Evolutionary conservation across 306 rosid genomes (phyloP), one percentile per base, ranked within the genome.

Genomic region (Castanea mollissima): DNA sequence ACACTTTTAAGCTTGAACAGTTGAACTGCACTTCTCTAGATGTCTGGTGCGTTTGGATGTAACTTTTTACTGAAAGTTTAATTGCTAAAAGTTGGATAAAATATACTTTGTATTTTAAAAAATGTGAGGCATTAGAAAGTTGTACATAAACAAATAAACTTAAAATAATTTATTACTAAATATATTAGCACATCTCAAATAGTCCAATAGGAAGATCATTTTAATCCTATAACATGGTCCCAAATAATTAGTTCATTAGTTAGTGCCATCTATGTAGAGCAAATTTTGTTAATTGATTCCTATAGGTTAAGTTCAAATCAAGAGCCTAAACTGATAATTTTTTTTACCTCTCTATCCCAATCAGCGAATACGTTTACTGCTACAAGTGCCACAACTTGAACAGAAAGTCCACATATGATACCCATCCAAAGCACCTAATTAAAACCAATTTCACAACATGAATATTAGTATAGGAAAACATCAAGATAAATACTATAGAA

Each of bases 361-460:
- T 87, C 78, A 0, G 87, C 82, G 46, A 78, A 73, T 15, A 81
- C 62, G 74, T 85, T 85, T 38, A 83, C 75, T 9, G 77, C 35
- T 41, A 85, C 35, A 5, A 87, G 87, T 1, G 83, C 87, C 18
- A 79, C 75, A 56, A 83, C 83, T 80, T 87, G 91, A 82, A 90
- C 85, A 63, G 74, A 35, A 54, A 90, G 91, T 70, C 82, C 93
- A 84, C 86, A 87, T 69, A 90, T 86, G 70, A 90, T 87, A 38
- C 90, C 93, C 82, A 87, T 84, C 93, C 91, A 90, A 35, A 87
- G 91, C 19, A 90, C 91, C 92, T 89, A 72, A 32, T 15, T 31
- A 63, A 34, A 63, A 21, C 23, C 84, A 70, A 18, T 72, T 16
- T 32, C 14, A 35, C 49, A 68, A 32, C 12, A 9, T 0, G 4